A percentile compares a stretch with the other conserved stretches of the same genome.
Evolutionary conservation across 768 basidiomycete species (phyloP).

Genomic region (Suillus bovinus): DNA sequence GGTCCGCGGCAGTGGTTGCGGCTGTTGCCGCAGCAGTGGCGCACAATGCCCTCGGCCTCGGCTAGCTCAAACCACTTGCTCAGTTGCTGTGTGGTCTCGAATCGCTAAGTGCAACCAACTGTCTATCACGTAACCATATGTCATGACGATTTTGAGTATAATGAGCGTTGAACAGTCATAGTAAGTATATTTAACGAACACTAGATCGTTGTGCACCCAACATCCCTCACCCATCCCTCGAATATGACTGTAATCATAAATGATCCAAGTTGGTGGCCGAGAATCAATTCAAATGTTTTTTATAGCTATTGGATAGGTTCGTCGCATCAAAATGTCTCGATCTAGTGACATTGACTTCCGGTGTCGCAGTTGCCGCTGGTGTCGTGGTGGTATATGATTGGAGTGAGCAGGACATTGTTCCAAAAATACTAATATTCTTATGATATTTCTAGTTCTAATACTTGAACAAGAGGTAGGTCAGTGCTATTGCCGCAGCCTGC

Average conservation of each 20-base stretch:
- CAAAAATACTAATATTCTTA: background rate
- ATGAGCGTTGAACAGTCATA: background rate
- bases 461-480: background rate
- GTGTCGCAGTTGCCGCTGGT: background rate
- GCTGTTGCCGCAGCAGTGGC: no score
- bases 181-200: background rate
- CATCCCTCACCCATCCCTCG: background rate
- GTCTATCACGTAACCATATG: no score
- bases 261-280: background rate
- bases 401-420: background rate
- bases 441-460: background rate
- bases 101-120: no score
- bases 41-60: no score
- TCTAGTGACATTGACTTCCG: background rate
- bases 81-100: no score
- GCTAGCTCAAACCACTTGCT: no score
- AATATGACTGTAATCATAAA: background rate
- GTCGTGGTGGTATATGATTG: background rate
- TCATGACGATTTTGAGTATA: no score
- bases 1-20: no score
- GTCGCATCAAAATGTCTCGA: background rate
- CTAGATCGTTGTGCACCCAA: background rate
- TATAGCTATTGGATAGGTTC: background rate
- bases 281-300: background rate
- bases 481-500: background rate